phyloP scores from a whole-genome alignment of 495 filamentous ascomycete species.

The Clohesyomyces aquaticus region DNA sequence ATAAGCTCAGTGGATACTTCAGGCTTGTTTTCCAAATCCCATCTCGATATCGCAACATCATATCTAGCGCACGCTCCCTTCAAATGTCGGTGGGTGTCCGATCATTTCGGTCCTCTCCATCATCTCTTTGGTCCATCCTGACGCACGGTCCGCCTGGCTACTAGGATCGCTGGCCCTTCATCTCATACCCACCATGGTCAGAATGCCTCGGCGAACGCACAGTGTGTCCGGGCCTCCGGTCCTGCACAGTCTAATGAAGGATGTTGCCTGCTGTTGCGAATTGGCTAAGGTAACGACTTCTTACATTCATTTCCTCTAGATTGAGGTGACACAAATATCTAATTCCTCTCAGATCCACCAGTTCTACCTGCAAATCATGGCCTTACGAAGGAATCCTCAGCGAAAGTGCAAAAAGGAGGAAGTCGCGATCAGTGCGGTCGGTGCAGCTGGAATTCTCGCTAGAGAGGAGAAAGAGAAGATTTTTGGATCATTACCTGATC shows the following conservation, averaged over 20 bases:
- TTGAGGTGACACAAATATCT: slow-evolving; percentile 15
- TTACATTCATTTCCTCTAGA: slow-evolving; percentile 1
- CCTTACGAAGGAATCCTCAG: slow-evolving; percentile 27
- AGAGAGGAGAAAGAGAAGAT: background rate
- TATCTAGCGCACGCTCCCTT: slow-evolving; percentile 30
- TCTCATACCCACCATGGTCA: slow-evolving; percentile 26
- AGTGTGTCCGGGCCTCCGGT: slow-evolving; percentile 31
- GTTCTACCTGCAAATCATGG: slow-evolving; percentile 35
- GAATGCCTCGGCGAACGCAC: slow-evolving; percentile 32
- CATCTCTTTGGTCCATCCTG: slow-evolving; percentile 12
- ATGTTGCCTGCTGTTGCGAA: slow-evolving; percentile 37
- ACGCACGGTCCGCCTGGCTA: slow-evolving; percentile 29
- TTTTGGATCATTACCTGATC: background rate
- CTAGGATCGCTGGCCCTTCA: slow-evolving; percentile 23
- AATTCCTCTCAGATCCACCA: slow-evolving; percentile 30
- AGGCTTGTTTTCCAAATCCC: slow-evolving; percentile 32
- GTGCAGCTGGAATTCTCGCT: background rate
- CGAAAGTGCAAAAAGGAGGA: slow-evolving; percentile 35
- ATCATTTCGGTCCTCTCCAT: slow-evolving; percentile 2
- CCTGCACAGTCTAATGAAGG: slow-evolving; percentile 26
- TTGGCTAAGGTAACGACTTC: slow-evolving; percentile 17
- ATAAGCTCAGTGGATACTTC: slow-evolving; percentile 10
- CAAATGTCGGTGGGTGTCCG: slow-evolving; percentile 22
- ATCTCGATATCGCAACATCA: slow-evolving; percentile 12
- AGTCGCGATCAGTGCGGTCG: background rate